A percentile compares a stretch with the other conserved stretches of the same genome.
Conservation (phyloP, 164 flowering plant species). For the Magnolia officinalis region DNA sequence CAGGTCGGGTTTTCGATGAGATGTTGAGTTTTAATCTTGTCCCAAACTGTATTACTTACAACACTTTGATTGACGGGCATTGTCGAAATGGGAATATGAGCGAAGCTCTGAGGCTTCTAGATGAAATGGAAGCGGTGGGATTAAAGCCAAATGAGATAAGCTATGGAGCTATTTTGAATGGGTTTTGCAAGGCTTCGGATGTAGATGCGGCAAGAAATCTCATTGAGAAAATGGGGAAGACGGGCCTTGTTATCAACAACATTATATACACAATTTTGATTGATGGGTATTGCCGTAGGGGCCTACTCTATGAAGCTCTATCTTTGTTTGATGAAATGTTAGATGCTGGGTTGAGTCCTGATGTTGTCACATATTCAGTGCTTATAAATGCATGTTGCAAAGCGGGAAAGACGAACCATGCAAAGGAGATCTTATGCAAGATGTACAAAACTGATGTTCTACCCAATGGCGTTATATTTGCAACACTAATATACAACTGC, state of each 20-base stretch:
- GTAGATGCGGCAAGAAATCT: slow-evolving; percentile 47
- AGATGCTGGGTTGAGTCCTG: slow-evolving; percentile 46
- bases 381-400: slow-evolving; percentile 68
- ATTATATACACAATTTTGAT: slow-evolving; percentile 55
- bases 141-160: slow-evolving; percentile 55
- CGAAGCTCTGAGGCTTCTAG: slow-evolving; percentile 53
- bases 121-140: slow-evolving; percentile 55
- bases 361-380: slow-evolving; percentile 67
- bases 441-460: slow-evolving; percentile 47
- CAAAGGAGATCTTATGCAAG: slow-evolving; percentile 59
- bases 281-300: slow-evolving; percentile 59
- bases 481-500: slow-evolving; percentile 52
- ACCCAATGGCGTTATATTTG: slow-evolving; percentile 48
- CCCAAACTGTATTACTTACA: slow-evolving; percentile 64
- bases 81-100: slow-evolving; percentile 46
- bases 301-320: slow-evolving; percentile 44
- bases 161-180: slow-evolving; percentile 69
- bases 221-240: slow-evolving; percentile 44
- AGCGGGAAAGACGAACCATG: slow-evolving; percentile 37
- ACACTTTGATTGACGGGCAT: slow-evolving; percentile 64
- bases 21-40: slow-evolving; percentile 48
- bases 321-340: slow-evolving; percentile 45
- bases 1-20: slow-evolving; percentile 49
- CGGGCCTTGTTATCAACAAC: slow-evolving; percentile 34
- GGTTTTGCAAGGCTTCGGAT: slow-evolving; percentile 53